phyloP scores from a whole-genome alignment of 2,329 filamentous ascomycete species.

The Botrytis sinoallii region DNA sequence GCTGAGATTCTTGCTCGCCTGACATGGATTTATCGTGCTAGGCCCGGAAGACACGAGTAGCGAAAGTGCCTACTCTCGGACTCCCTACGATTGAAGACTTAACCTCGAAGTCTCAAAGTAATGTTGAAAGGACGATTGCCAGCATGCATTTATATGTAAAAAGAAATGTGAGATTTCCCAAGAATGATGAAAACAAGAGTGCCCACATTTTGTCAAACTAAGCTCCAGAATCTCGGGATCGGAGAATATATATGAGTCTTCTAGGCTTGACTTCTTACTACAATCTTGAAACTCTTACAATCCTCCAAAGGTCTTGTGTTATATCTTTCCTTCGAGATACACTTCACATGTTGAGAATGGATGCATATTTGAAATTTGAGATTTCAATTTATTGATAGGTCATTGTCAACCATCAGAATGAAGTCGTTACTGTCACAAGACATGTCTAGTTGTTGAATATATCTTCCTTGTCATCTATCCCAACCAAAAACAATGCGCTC shows the following conservation, averaged over 20 bases:
- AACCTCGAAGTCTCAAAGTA: background rate
- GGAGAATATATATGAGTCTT: background rate
- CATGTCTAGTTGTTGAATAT: background rate
- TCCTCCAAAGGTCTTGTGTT: no score
- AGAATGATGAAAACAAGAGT: background rate
- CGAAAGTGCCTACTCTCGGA: background rate
- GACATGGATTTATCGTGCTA: background rate
- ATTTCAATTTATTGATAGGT: no score
- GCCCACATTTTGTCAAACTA: background rate
- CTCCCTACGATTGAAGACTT: background rate
- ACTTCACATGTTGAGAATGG: no score
- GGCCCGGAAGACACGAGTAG: background rate
- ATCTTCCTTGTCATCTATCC: background rate
- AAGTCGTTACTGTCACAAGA: background rate
- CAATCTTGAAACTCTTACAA: no score
- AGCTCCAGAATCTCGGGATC: background rate
- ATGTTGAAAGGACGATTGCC: background rate
- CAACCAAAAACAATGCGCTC: background rate
- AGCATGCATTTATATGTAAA: no score
- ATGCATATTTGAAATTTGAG: background rate
- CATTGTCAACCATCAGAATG: no score
- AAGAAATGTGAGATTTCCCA: background rate
- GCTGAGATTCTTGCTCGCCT: background rate
- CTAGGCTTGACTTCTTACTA: background rate
- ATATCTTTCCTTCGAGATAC: no score